Base-by-base conservation (phyloP, 352 stramenopile genomes). In the Pythium sp. region DNA sequence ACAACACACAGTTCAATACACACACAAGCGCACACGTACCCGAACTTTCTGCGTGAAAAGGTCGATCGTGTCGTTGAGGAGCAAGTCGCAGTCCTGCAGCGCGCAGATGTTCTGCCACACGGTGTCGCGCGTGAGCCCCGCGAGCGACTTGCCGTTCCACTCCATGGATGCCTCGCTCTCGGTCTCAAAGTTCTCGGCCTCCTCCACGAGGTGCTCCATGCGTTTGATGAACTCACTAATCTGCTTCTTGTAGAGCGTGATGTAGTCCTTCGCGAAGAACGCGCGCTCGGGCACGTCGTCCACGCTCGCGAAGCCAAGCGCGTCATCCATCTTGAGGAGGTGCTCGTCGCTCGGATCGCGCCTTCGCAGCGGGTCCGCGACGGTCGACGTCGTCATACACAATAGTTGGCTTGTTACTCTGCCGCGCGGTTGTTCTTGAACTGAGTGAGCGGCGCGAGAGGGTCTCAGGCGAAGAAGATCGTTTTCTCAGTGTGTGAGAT, bases 61-160 rank as follows among this genome's bases (percentile, higher is more conserved):
- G 36, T 71, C 65, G 18, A 80, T 63, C 18, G 77, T 78, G 12
- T 75, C 71, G 7, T 76, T 70, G 60, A 91, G 61, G 22, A 81
- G 59, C 34, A 64, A 26, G 43, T 72, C 69, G 63, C 80, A 91
- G 71, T 93, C 81, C n/a, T 85, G 70, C 1, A 93, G 72, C 41
- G 80, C 78, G 53, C 70, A 74, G 18, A 93, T 68, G 58, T 90
- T 90, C 34, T 85, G 82, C 82, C 85, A 93, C 12, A 91, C 74
- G 0, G 75, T 87, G 38, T 90, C 71, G 26, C 77, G 65, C 43
- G 77, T 75, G 14, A 90, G 70, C 26, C 67, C 57, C 15, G 75
- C 68, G 57, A 90, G 69, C 20, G 81, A 68, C 43, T 75, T 66
- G 15, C 74, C 78, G 65, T 86, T 64, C 59, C 59, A 72, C 61